Conservation (phyloP, 140 eudicot genomes). For the Cichorium intybus region DNA sequence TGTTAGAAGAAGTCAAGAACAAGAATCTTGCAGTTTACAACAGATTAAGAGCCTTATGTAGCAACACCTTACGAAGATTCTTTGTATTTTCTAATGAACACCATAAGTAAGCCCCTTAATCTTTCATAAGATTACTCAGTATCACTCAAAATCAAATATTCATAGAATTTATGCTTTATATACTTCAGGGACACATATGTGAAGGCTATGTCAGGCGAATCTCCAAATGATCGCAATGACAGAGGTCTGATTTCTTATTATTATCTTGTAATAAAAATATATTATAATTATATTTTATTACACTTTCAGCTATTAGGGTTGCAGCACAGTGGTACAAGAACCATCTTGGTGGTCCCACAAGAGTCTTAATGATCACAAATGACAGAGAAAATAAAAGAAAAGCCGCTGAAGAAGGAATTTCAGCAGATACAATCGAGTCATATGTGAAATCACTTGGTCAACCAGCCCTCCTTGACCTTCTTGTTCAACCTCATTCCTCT, state of each 20-base stretch:
- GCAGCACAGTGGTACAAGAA: constrained; percentile 95
- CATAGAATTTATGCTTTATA: background rate
- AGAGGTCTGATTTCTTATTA: constrained; percentile 53
- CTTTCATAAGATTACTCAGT: background rate
- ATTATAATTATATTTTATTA: background rate
- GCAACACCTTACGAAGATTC: constrained; percentile 63
- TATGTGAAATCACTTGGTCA: constrained; percentile 87
- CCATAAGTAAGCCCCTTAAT: constrained; percentile 61
- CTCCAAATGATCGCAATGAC: constrained; percentile 94
- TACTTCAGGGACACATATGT: constrained; percentile 77
- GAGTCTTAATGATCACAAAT: constrained; percentile 77
- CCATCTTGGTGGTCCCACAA: constrained; percentile 69
- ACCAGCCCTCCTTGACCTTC: constrained; percentile 87
- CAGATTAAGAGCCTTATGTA: constrained; percentile 82
- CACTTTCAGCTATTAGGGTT: constrained; percentile 79
- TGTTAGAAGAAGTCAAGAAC: constrained; percentile 87
- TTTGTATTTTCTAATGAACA: constrained; percentile 92
- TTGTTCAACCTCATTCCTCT: constrained; percentile 70
- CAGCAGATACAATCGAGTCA: constrained; percentile 92
- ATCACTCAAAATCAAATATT: background rate
- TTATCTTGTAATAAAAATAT: background rate
- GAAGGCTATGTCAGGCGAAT: constrained; percentile 80
- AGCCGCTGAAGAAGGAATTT: constrained; percentile 79
- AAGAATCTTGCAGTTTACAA: constrained; percentile 80
- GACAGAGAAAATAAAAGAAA: constrained; percentile 86